Evolutionary conservation across 2,329 filamentous ascomycete genomes (phyloP), one percentile per base, ranked within the genome.

Genomic region (Hymenoscyphus salicellus): DNA sequence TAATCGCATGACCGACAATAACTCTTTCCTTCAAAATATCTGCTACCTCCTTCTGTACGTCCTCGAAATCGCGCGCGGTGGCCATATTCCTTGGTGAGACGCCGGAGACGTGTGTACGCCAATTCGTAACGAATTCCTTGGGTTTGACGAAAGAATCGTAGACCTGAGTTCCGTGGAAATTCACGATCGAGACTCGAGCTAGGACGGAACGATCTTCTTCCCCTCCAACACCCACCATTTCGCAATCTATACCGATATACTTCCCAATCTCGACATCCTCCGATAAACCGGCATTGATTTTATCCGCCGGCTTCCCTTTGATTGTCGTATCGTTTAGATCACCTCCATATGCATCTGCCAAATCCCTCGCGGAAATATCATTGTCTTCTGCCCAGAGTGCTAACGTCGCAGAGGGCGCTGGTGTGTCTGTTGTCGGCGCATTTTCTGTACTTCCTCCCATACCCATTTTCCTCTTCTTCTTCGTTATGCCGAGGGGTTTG

Each of bases 61-160:
- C 86, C 28, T 89, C 85, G 71, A 98, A 93, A 0, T 81, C 79
- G 60, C 91, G 80, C 0, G 90, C 91, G 55, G 81, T 79, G 36
- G 82, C 81, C 84, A 98, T 89, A 69, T 92, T 87, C 65, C 85
- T 86, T 0, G 90, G 84, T 60, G 86, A 85, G 66, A 99, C 89
- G 6, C 95, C 95, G 67, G 90, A 96, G 49, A 97, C 89, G 66
- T 84, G 81, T 2, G 93, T 98, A 67, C 95, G 86, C 89, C 93
- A 99, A 77, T 99, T 91, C 16, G 90, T 93, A 1, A 99, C 91
- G 63, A 80, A 82, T 73, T 93, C 88, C 65, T 87, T 86, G 0
- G 92, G 90, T 62, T 86, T 85, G 10, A 98, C 95, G 74, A 90
- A 98, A 14, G 91, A 94, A 80, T 99, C 95, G 83, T 98, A 97